Base-by-base conservation (phyloP, 202 grass and related monocot genomes). In the Bolboschoenoplectus hybrid region DNA sequence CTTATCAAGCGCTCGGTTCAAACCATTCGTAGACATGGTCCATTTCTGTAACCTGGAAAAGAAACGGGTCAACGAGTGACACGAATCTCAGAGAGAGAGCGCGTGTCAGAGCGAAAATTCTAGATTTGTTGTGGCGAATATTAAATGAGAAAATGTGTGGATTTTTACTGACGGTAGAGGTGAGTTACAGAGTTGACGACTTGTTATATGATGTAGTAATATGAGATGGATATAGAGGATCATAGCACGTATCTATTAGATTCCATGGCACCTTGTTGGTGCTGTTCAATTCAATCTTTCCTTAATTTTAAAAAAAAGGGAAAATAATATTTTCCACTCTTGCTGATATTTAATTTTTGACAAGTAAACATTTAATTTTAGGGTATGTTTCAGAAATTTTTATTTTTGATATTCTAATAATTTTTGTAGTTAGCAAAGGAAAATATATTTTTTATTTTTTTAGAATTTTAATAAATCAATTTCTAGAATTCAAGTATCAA, bases 201-300 rank as follows among this genome's bases (percentile, higher is more conserved):
- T 70, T 65, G 5, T 68, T 5, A 47, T 34, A 74, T 52, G n/a
- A 35, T 51, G 2, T 2, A 34, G 46, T 1, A 3, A 51, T 1
- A 2, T 51, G 12, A 4, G n/a, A 34, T 2, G 2, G 3, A 4
- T 12, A 52, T 10, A 52, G 46, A 52, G 10, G 71, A 74, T 74
- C 45, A 13, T 7, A 1, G 38, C 6, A 46, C 46, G 52, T 74
- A 74, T 74, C 70, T 17, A 17, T 39, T 67, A 39, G 64, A 67
- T 67, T 39, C 35, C 35, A 39, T 32, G 67, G 35, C 43, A 32
- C 20, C 60, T 63, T 32, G 16, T 71, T 12, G 13, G 13, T 19
- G 17, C 20, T 20, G 69, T 74, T 71, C 67, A 71, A 71, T 45
- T n/a, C 68, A 8, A 45, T 71, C 16, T 72, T 45, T 72, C 20